Percentiles rank a stretch among this genome's conserved stretches.
Evolutionary conservation across 179 eudicot species (phyloP).

Genomic region (Vitellaria paradoxa): DNA sequence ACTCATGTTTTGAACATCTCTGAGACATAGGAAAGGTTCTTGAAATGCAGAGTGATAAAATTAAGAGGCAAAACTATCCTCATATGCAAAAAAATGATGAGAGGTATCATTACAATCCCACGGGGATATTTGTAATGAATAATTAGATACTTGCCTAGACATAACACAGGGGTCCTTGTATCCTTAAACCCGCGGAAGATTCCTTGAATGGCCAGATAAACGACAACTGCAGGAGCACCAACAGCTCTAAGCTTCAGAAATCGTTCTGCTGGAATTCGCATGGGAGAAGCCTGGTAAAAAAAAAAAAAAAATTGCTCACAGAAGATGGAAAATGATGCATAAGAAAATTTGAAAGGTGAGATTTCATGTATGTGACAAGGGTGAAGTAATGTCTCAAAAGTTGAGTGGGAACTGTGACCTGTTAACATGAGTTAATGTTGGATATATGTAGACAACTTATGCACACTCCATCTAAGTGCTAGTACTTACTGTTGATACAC

Average conservation of each 20-base stretch:
- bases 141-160: constrained; percentile 52
- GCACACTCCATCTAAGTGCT: background rate
- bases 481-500: constrained; percentile 54
- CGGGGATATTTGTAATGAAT: background rate
- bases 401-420: background rate
- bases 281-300: constrained; percentile 57
- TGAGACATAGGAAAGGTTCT: background rate
- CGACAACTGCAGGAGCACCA: constrained; percentile 86
- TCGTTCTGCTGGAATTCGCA: constrained; percentile 56
- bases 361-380: background rate
- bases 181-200: constrained; percentile 84
- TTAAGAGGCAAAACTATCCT: background rate
- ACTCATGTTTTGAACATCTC: background rate
- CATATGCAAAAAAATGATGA: background rate
- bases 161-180: constrained; percentile 72
- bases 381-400: background rate
- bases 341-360: background rate
- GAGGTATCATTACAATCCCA: background rate
- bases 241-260: constrained; percentile 75
- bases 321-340: background rate
- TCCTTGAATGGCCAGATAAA: constrained; percentile 82
- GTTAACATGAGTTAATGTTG: background rate
- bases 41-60: background rate
- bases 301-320: background rate
- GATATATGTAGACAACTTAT: background rate